A percentile compares a stretch with the other conserved stretches of the same genome.
These are phyloP conservation scores for Chaetomidium leptoderma DNA, from an alignment of 495 filamentous ascomycete species.

Conservation along the genomic window DNA sequence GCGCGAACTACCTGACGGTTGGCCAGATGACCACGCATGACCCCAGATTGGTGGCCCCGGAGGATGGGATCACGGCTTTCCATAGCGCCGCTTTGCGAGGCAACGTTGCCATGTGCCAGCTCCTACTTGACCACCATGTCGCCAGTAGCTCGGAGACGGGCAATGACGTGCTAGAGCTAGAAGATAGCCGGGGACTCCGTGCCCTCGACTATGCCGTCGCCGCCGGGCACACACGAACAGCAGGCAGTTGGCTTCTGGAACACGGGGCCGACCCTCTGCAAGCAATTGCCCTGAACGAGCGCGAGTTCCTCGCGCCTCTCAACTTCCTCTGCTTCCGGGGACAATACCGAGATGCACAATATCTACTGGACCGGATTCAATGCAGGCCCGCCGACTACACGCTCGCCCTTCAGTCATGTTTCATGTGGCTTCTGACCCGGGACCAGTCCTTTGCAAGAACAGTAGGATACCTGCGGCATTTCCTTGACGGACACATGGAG, in stretches of 20 bases:
- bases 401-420: background rate
- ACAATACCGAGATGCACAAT: background rate
- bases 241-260: background rate
- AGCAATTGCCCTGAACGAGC: background rate
- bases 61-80: background rate
- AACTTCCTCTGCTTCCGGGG: background rate
- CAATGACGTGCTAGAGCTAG: background rate
- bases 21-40: background rate
- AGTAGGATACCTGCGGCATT: background rate
- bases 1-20: background rate
- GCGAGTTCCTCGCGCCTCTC: background rate
- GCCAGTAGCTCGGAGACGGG: background rate
- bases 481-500: background rate
- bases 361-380: background rate
- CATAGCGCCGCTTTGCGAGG: slow-evolving; percentile 1
- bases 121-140: background rate
- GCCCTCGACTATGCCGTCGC: background rate
- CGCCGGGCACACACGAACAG: background rate
- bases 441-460: background rate
- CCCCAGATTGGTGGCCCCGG: background rate
- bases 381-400: background rate
- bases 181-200: background rate
- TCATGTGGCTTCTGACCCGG: background rate
- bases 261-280: background rate
- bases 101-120: background rate